phyloP scores from a whole-genome alignment of 768 basidiomycete genomes.

The Lentinula detonsa region DNA sequence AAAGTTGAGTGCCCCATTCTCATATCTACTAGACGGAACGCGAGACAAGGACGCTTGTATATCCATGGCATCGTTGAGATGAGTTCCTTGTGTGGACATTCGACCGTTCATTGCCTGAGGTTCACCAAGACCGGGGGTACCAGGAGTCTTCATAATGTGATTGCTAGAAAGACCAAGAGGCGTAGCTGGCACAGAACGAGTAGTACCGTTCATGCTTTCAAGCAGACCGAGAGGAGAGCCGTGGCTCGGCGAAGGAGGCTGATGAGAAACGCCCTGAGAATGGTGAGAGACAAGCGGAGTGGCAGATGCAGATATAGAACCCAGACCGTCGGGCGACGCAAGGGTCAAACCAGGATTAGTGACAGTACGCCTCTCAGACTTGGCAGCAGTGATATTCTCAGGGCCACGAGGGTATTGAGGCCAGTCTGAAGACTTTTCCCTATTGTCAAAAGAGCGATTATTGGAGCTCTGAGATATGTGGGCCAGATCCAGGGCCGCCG shows the following conservation, averaged over 20 bases:
- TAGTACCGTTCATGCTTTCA: conserved; percentile 53
- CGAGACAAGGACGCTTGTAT: conserved; percentile 72
- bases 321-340: conserved; percentile 39
- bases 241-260: conserved; percentile 56
- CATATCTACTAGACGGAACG: conserved; percentile 52
- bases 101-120: conserved; percentile 58
- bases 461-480: conserved; percentile 77
- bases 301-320: conserved; percentile 49
- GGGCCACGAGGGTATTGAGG: conserved; percentile 77
- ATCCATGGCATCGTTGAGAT: conserved; percentile 45
- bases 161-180: conserved; percentile 55
- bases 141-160: conserved; percentile 60
- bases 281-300: conserved; percentile 64
- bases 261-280: conserved; percentile 42
- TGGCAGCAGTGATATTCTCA: conserved; percentile 47
- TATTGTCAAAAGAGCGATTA: conserved; percentile 43
- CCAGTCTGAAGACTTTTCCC: conserved; percentile 87
- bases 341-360: conserved; percentile 70
- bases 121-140: conserved; percentile 56
- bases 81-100: conserved; percentile 43
- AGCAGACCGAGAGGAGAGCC: conserved; percentile 66
- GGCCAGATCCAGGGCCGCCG: conserved; percentile 90
- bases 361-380: conserved; percentile 58
- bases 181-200: conserved; percentile 81
- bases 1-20: conserved; percentile 49